Conservation (phyloP, 1,284 basidiomycete species). For the Kwoniella shivajii region DNA sequence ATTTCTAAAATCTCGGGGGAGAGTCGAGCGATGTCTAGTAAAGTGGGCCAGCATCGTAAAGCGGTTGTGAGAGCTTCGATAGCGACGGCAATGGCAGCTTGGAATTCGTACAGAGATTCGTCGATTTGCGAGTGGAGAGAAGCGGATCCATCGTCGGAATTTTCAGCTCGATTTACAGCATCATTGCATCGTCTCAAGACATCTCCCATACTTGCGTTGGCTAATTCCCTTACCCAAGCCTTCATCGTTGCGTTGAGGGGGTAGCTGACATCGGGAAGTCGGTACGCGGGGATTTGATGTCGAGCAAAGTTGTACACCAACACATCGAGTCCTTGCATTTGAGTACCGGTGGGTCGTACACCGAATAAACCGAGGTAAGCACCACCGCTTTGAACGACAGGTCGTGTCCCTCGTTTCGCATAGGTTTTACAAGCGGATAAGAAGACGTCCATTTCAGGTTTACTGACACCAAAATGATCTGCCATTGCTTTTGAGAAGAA, state of each 20-base stretch:
- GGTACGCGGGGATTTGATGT: slow-evolving; percentile 60
- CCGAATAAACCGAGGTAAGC: slow-evolving; percentile 59
- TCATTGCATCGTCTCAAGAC: slow-evolving; percentile 54
- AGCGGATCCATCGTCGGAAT: slow-evolving; percentile 39
- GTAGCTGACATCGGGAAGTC: slow-evolving; percentile 56
- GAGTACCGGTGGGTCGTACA: slow-evolving; percentile 53
- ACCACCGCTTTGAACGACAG: slow-evolving; percentile 58
- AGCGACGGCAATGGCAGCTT: slow-evolving; percentile 57
- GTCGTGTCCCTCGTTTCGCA: slow-evolving; percentile 57
- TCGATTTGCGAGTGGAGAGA: slow-evolving; percentile 39
- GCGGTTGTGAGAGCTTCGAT: slow-evolving; percentile 57
- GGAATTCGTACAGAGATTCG: slow-evolving; percentile 57
- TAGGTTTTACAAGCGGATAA: slow-evolving; percentile 58
- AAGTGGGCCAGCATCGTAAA: slow-evolving; percentile 56
- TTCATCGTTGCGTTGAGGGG: slow-evolving; percentile 54
- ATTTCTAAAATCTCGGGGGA: slow-evolving; percentile 58
- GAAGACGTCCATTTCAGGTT: slow-evolving; percentile 57
- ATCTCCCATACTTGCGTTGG: slow-evolving; percentile 55
- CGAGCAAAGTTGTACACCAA: slow-evolving; percentile 60
- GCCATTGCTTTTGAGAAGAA: slow-evolving; percentile 57
- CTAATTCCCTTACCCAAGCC: slow-evolving; percentile 53
- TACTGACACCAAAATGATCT: slow-evolving; percentile 56
- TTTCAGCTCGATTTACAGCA: slow-evolving; percentile 47
- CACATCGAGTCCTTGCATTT: slow-evolving; percentile 53
- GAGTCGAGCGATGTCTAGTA: slow-evolving; percentile 54